Conservation (phyloP, 2,329 filamentous ascomycete genomes). For the Stemphylium lycopersici region DNA sequence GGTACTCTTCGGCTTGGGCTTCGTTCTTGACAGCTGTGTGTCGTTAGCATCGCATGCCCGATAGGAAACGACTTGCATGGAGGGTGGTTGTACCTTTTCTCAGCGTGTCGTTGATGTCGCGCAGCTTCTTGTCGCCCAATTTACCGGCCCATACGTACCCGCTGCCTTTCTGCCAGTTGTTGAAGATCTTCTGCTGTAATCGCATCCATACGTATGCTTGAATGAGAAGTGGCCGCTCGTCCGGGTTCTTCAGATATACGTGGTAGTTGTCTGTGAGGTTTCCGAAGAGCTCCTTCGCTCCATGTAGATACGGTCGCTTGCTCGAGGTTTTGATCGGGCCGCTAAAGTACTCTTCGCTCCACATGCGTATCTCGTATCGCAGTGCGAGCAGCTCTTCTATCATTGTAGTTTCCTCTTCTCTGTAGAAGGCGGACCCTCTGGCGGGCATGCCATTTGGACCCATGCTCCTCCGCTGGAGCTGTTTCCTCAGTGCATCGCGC, state of each 20-base stretch:
- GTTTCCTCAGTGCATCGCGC: conserved; percentile 44
- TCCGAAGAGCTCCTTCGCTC: conserved; percentile 42
- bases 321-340: conserved; percentile 34
- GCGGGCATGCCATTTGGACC: conserved; percentile 37
- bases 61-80: too few species aligned
- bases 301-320: conserved; percentile 41
- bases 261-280: conserved; percentile 43
- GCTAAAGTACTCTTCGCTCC: conserved; percentile 46
- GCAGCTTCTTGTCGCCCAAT: conserved; percentile 45
- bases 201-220: conserved; percentile 46
- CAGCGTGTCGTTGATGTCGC: conserved; percentile 45
- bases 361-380: conserved; percentile 43
- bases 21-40: conserved; percentile 46
- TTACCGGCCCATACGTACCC: conserved; percentile 48
- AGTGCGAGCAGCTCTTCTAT: conserved; percentile 44
- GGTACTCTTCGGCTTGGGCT: conserved; percentile 45
- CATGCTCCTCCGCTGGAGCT: conserved; percentile 44
- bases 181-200: conserved; percentile 47
- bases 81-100: conserved; percentile 36
- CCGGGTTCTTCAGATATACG: conserved; percentile 40
- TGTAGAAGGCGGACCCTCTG: conserved; percentile 36
- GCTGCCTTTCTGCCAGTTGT: conserved; percentile 42
- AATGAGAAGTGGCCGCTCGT: conserved; percentile 44
- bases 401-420: conserved; percentile 45
- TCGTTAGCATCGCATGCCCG: conserved; percentile 12